These are phyloP conservation scores for Oryza glumipatula DNA, from an alignment of 176 grass and related monocot species.

Conservation along the genomic window DNA sequence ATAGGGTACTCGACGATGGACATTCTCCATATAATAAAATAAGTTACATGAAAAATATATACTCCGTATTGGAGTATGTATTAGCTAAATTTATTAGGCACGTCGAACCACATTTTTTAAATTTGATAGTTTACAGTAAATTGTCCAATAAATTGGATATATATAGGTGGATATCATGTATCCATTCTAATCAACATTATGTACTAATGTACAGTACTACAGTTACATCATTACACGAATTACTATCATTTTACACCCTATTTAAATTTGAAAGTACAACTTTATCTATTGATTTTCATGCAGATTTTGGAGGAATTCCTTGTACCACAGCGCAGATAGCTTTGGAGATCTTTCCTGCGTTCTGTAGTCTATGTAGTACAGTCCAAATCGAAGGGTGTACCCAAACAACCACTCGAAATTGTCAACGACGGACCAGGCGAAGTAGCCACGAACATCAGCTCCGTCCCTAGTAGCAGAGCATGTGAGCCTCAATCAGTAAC, in stretches of 20 bases:
- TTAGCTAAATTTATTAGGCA: too few relatives aligned
- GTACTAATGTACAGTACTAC: too few relatives aligned
- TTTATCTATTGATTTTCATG: slow-evolving; percentile 21
- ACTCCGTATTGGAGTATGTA: too few relatives aligned
- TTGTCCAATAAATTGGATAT: too few relatives aligned
- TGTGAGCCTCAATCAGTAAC: background rate
- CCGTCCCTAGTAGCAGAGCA: slow-evolving; percentile 44
- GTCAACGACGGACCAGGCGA: slow-evolving; percentile 68
- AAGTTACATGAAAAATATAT: too few relatives aligned
- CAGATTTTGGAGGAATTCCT: slow-evolving; percentile 45
- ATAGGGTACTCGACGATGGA: too few relatives aligned
- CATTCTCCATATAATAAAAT: too few relatives aligned
- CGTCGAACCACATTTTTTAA: too few relatives aligned
- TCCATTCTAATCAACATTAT: too few relatives aligned
- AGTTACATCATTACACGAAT: too few relatives aligned
- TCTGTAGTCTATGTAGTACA: slow-evolving; percentile 52
- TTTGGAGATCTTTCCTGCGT: slow-evolving; percentile 67
- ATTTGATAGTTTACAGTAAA: too few relatives aligned
- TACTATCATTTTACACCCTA: background rate
- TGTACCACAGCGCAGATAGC: slow-evolving; percentile 64
- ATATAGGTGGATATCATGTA: too few relatives aligned
- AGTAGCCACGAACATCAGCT: slow-evolving; percentile 77
- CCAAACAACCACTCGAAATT: slow-evolving; percentile 73
- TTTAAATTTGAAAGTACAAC: background rate
- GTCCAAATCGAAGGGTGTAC: slow-evolving; percentile 67